Evolutionary conservation across 495 filamentous ascomycete genomes (phyloP), one percentile per base, ranked within the genome.

Genomic region (Neurospora sp.): DNA sequence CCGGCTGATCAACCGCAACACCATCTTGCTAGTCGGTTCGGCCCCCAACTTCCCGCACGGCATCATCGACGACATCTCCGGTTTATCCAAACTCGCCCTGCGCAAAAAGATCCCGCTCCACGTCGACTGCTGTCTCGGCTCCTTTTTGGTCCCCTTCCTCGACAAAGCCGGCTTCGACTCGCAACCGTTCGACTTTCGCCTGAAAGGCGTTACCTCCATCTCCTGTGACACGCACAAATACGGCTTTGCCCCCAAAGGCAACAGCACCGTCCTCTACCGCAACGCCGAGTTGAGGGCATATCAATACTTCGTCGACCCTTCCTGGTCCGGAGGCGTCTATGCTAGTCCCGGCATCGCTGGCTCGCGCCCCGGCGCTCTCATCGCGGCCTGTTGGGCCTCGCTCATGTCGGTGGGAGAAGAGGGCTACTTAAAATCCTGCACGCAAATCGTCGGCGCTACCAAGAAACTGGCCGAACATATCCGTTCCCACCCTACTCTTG

Each of bases 171-270:
- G 96, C 42, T 98, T 97, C 82, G 92, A 93, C 70, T 87, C 91
- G 36, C 88, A 90, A 74, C 91, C 89, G 19, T 98, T 98, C 79
- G 96, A 99, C 82, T 99, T 99, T 89, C 89, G 91, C 40, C 89
- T 96, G 72, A 92, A 92, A 72, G 96, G 96, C 79, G 96, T 99
- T 71, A 98, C 96, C 6, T 92, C 90, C 79, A 98, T 99, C 81
- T 92, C 89, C 77, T 97, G 95, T 79, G 96, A 99, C 80, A 99
- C 96, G 38, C 96, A 99, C 85, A 99, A 99, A 82, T 99, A 99
- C 81, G 96, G 96, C 34, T 99, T 99, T 82, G 96, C 96, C 0
- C 96, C 96, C 31, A 98, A 98, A 83, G 96, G 96, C 71, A 98
- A 96, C 85, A 93, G 90, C 37, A 94, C 94, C 10, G 83, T 97